These are phyloP conservation scores for Macrophomina tecta DNA, from an alignment of 2,329 filamentous ascomycete genomes.

Conservation along the genomic window DNA sequence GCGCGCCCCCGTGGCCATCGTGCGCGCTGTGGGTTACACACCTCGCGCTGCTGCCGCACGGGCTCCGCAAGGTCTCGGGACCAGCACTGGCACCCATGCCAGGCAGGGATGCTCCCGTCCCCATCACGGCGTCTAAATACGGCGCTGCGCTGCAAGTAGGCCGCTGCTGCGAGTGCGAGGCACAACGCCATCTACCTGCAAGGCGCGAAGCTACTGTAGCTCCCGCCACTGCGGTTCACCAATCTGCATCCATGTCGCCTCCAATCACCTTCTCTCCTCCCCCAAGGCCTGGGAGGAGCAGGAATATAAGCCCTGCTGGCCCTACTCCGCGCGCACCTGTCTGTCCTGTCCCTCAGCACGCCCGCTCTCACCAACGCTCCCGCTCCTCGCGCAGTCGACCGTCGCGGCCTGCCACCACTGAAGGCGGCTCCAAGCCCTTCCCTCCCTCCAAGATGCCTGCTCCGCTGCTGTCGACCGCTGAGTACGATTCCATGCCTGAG, in stretches of 20 bases:
- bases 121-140: constrained; percentile 25
- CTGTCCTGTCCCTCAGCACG: constrained; percentile 15
- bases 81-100: not conserved
- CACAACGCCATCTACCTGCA: constrained; percentile 25
- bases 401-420: constrained; percentile 19
- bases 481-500: constrained; percentile 50
- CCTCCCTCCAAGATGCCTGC: constrained; percentile 25
- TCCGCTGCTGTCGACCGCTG: constrained; percentile 42
- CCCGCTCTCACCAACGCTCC: constrained; percentile 14
- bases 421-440: constrained; percentile 2
- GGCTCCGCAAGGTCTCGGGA: constrained; percentile 4
- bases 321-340: not conserved
- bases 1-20: not conserved
- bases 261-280: constrained; percentile 23
- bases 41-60: not conserved
- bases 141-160: constrained; percentile 20
- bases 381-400: constrained; percentile 14
- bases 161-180: constrained; percentile 2
- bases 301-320: constrained; percentile 23
- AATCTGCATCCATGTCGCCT: constrained; percentile 14
- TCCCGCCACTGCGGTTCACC: constrained; percentile 19
- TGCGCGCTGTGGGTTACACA: not conserved
- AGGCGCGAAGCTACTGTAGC: constrained; percentile 25
- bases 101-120: constrained; percentile 5
- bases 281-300: constrained; percentile 16